phyloP scores from a whole-genome alignment of 2,329 filamentous ascomycete species.

The Monosporascus sp. region DNA sequence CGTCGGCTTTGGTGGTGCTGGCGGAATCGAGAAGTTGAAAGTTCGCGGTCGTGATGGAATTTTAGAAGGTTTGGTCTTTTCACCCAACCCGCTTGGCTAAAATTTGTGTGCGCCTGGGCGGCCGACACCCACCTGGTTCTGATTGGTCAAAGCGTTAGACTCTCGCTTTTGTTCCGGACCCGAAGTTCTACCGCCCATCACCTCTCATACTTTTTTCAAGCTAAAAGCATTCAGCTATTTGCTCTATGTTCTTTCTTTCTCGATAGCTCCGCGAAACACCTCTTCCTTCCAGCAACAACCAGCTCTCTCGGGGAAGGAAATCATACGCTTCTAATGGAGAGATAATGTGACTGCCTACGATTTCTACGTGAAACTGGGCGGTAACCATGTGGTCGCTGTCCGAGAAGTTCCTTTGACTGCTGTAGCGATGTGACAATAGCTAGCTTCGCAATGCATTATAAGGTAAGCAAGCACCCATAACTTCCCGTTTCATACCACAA shows the following conservation, averaged over 20 bases:
- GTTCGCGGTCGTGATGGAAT: slow-evolving; percentile 10
- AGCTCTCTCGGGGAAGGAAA: no score
- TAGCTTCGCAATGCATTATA: neutral
- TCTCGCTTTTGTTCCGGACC: neutral
- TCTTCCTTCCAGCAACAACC: neutral
- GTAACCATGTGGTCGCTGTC: no score
- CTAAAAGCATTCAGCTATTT: slow-evolving; percentile 8
- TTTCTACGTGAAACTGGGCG: no score
- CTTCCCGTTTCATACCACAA: slow-evolving; percentile 6
- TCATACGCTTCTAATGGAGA: no score
- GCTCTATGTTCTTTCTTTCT: neutral
- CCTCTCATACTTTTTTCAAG: slow-evolving; percentile 1
- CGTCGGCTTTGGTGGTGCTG: slow-evolving; percentile 16
- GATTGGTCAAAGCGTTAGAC: neutral
- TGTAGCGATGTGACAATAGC: neutral
- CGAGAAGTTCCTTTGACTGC: no score
- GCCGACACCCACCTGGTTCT: neutral
- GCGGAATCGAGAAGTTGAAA: slow-evolving; percentile 6
- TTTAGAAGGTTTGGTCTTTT: slow-evolving; percentile 14
- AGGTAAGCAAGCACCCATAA: slow-evolving; percentile 29
- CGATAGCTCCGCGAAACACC: slow-evolving; percentile 1
- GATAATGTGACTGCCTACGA: no score
- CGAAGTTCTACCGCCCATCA: neutral
- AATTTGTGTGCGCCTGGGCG: slow-evolving; percentile 16
- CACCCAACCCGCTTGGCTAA: slow-evolving; percentile 3